phyloP scores from a whole-genome alignment of 257 asterid genomes.

The Dorcoceras hygrometricum region DNA sequence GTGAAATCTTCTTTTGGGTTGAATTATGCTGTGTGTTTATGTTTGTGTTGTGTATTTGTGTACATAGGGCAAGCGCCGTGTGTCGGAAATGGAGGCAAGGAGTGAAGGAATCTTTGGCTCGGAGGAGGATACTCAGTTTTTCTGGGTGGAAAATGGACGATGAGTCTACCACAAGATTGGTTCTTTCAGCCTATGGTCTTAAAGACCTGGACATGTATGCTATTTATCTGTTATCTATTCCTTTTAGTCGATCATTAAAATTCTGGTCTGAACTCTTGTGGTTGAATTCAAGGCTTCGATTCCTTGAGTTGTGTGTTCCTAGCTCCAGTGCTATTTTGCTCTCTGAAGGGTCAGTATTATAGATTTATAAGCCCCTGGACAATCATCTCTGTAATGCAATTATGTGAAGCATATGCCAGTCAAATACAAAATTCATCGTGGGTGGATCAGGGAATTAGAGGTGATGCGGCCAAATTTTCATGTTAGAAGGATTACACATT shows the following conservation, averaged over 20 bases:
- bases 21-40: background rate
- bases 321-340: background rate
- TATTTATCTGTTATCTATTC: background rate
- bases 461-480: too few relatives aligned
- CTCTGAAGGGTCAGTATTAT: background rate
- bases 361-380: background rate
- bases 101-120: constrained; percentile 64
- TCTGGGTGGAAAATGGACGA: constrained; percentile 91
- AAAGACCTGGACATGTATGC: constrained; percentile 85
- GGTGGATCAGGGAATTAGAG: too few relatives aligned
- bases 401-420: too few relatives aligned
- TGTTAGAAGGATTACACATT: too few relatives aligned
- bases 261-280: background rate
- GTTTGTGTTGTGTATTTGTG: constrained; percentile 5
- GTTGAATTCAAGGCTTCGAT: background rate
- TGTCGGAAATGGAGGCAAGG: constrained; percentile 88
- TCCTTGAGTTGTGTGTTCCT: constrained; percentile 11
- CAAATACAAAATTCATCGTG: too few relatives aligned
- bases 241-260: background rate
- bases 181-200: constrained; percentile 63
- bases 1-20: background rate
- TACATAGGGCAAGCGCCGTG: constrained; percentile 60
- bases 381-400: background rate
- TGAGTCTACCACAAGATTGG: constrained; percentile 71
- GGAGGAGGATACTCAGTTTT: constrained; percentile 63